A percentile compares a stretch with the other conserved stretches of the same genome.
Evolutionary conservation across 139 green algal species (phyloP).

Genomic region (Volvox africanus): DNA sequence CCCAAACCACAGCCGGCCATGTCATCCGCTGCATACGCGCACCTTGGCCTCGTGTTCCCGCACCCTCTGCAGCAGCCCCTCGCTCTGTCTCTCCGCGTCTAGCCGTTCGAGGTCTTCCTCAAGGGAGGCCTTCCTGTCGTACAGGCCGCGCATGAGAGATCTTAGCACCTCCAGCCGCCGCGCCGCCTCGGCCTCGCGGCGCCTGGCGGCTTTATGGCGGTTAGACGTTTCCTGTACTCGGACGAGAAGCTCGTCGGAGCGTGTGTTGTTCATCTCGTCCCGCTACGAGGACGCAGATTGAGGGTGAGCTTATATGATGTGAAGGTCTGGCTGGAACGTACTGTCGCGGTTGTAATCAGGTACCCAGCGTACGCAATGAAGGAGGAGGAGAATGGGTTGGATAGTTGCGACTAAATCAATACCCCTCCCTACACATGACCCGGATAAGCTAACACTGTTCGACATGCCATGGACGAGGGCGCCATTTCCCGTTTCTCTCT

Average conservation of each 20-base stretch:
- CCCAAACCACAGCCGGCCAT: not conserved
- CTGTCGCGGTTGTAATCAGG: no score
- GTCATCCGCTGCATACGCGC: not conserved
- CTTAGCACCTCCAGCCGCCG: not conserved
- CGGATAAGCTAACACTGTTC: no score
- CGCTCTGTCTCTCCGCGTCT: not conserved
- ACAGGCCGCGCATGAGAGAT: not conserved
- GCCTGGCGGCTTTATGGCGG: not conserved
- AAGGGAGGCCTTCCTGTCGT: not conserved
- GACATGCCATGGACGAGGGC: no score
- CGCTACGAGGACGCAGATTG: not conserved
- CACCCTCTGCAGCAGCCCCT: not conserved
- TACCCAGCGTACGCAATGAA: no score
- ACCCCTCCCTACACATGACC: no score
- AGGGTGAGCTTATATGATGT: no score
- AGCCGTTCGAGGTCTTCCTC: not conserved
- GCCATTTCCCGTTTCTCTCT: no score
- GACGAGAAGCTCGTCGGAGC: not conserved
- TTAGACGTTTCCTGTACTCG: not conserved
- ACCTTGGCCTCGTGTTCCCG: constrained; percentile 11
- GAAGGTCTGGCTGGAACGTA: no score
- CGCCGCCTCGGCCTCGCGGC: not conserved
- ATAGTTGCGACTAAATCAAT: no score
- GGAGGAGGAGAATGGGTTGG: no score
- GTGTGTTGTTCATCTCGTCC: constrained; percentile 14